Percentiles rank a stretch among this genome's conserved stretches.
phyloP scores from a whole-genome alignment of 257 asterid genomes.

The Coffea canephora region DNA sequence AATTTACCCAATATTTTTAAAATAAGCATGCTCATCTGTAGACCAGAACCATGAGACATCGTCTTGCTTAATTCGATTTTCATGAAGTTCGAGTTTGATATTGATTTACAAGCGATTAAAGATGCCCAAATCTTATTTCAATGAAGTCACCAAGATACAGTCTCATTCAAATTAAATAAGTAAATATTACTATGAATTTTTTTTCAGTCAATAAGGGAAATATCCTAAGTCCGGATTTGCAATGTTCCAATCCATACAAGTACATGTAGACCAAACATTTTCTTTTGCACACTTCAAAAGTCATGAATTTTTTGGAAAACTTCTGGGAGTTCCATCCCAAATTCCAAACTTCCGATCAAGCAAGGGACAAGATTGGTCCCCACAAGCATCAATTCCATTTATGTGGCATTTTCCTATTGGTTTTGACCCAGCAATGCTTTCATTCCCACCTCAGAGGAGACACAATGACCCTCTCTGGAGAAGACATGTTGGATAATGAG shows the following conservation, averaged over 20 bases:
- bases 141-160: too few species aligned
- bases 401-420: constrained; percentile 3
- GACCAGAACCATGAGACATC: too few species aligned
- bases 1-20: too few species aligned
- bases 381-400: background rate
- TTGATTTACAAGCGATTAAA: too few species aligned
- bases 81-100: too few species aligned
- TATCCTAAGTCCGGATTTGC: background rate
- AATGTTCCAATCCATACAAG: background rate
- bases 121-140: too few species aligned
- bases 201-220: background rate
- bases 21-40: too few species aligned
- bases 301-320: background rate
- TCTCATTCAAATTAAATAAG: too few species aligned
- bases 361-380: background rate
- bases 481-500: constrained; percentile 13
- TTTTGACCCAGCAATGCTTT: background rate
- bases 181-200: too few species aligned
- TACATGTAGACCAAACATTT: background rate
- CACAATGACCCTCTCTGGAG: constrained; percentile 14
- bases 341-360: background rate
- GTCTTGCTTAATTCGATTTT: too few species aligned
- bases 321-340: background rate
- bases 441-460: constrained; percentile 18
- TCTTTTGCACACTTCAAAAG: background rate